phyloP scores from a whole-genome alignment of 139 green algal species.

The Chlamydomonas applanata region DNA sequence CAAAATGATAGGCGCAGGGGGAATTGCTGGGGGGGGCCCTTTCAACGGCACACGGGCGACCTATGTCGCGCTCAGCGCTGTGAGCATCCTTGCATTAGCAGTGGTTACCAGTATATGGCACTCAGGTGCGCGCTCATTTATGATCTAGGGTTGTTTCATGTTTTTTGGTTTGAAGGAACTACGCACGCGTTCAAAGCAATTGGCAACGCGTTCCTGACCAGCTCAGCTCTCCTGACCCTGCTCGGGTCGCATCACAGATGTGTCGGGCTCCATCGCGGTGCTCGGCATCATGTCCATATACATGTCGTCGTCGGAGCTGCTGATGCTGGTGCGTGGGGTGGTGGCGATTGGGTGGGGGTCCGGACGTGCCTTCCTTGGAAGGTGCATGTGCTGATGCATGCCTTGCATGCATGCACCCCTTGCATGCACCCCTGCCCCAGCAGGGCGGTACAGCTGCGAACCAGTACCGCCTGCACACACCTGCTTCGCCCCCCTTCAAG shows the following conservation, averaged over 20 bases:
- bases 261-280: slow-evolving; percentile 18
- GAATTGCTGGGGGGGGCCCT: not conserved
- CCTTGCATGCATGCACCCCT: not conserved
- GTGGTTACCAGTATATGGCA: slow-evolving; percentile 1
- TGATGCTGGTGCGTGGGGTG: slow-evolving; percentile 15
- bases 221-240: not conserved
- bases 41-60: not conserved
- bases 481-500: not conserved
- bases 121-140: not conserved
- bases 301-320: slow-evolving; percentile 20
- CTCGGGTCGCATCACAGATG: not conserved
- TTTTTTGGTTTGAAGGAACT: too few relatives aligned
- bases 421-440: too few relatives aligned
- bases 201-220: too few relatives aligned
- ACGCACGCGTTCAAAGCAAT: too few relatives aligned
- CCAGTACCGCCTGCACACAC: too few relatives aligned
- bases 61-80: not conserved
- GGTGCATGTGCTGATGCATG: too few relatives aligned
- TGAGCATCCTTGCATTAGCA: not conserved
- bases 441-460: too few relatives aligned
- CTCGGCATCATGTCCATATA: slow-evolving; percentile 25
- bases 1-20: slow-evolving; percentile 8
- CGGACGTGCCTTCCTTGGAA: not conserved
- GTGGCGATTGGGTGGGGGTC: too few relatives aligned
- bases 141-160: too few relatives aligned